Evolutionary conservation across 1,139 yeast species (phyloP), one percentile per base, ranked within the genome.

Genomic region (Debaryomyces udenii): DNA sequence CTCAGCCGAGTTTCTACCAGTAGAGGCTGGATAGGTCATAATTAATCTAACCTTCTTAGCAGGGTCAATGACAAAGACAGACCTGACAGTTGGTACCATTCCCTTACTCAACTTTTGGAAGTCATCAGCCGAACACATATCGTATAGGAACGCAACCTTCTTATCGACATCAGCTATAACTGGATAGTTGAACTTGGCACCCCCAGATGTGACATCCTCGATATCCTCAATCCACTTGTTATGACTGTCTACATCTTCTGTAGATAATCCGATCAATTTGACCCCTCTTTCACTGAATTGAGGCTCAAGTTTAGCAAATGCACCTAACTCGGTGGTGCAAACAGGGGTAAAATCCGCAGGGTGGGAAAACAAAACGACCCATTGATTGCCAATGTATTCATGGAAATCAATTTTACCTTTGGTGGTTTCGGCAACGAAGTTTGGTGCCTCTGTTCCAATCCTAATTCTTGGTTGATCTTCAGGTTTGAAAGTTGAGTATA

Each of bases 311-410:
- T 80, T 77, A 48, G 96, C 88, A 57, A 89, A 89, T 11, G 96
- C 96, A 49, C 96, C 96, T 56, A 89, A 77, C 72, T 89, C 96
- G 41, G 96, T 89, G 53, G 96, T 89, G 70, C 96, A 89, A 39
- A 89, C 96, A 30, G 96, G 96, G 13, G 96, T 89, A 74, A 86
- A 88, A 65, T 89, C 96, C 37, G 89, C 96, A 42, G 96, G 96
- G 64, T 89, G 96, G 17, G 95, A 86, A 68, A 89, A 89, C 57
- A 89, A 74, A 32, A 89, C 82, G 39, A 81, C 82, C 96, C 96
- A 89, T 35, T 81, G 75, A 65, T 84, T 76, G 40, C 94, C 95
- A 55, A 87, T 70, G 70, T 74, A 89, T 46, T 87, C 81, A 69
- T 89, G 93, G 79, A 89, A 87, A 48, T 83, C 78, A 58, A 89